Percentiles rank a stretch among this genome's conserved stretches.
phyloP scores from a whole-genome alignment of 2,329 filamentous ascomycete genomes.

The Aspergillus sp. region DNA sequence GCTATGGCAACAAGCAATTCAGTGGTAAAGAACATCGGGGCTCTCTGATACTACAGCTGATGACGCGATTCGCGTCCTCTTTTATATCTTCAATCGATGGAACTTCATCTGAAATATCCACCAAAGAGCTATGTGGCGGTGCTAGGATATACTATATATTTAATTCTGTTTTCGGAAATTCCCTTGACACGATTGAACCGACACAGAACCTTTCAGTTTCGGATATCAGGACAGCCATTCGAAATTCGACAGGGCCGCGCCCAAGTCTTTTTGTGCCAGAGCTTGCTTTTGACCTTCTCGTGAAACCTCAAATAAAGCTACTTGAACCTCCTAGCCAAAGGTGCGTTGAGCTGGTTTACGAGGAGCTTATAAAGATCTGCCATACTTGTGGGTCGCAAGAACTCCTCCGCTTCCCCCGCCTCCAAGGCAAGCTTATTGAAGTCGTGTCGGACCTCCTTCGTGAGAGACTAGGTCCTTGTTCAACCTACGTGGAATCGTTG shows the following conservation, averaged over 20 bases:
- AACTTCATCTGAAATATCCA: slow-evolving; percentile 97
- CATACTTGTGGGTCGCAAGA: slow-evolving; percentile 97
- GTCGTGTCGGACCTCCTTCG: slow-evolving; percentile 94
- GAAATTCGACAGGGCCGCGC: slow-evolving; percentile 93
- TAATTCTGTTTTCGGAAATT: slow-evolving; percentile 97
- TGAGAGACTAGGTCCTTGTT: slow-evolving; percentile 86
- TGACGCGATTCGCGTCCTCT: slow-evolving; percentile 96
- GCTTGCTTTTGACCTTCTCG: slow-evolving; percentile 93
- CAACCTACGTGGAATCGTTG: slow-evolving; percentile 88
- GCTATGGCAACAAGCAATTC: slow-evolving; percentile 97
- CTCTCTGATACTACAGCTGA: slow-evolving; percentile 90
- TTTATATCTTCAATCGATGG: slow-evolving; percentile 99
- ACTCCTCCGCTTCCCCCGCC: slow-evolving; percentile 82
- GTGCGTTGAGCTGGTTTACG: slow-evolving; percentile 96
- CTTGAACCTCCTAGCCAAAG: slow-evolving; percentile 92
- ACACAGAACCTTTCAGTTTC: slow-evolving; percentile 91
- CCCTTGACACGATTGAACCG: slow-evolving; percentile 91
- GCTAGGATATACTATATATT: slow-evolving; percentile 98
- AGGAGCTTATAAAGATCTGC: slow-evolving; percentile 98
- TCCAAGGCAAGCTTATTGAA: slow-evolving; percentile 96
- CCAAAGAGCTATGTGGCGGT: slow-evolving; percentile 93
- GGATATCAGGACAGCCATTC: slow-evolving; percentile 94
- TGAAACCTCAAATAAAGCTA: slow-evolving; percentile 98
- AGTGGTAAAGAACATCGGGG: slow-evolving; percentile 95
- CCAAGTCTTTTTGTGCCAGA: slow-evolving; percentile 97